Base-by-base conservation (phyloP, 2,329 filamentous ascomycete species). In the Paracorniculantispora psalliotae region DNA sequence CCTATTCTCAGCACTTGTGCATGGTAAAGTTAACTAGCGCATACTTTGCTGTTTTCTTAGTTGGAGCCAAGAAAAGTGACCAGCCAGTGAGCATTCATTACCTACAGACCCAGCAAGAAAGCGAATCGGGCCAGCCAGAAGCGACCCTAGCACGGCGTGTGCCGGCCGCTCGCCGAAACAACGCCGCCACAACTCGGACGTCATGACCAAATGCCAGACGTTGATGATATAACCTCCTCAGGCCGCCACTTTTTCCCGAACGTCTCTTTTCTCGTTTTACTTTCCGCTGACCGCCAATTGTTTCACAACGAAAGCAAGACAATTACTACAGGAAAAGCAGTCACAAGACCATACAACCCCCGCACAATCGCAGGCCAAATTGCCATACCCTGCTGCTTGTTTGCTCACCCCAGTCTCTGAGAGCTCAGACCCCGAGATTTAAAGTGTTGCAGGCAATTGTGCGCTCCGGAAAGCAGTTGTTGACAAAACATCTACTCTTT, bases 101-200 rank as follows among this genome's bases (percentile, higher is more conserved):
- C 12, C 23, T 12, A 4, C 12, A 2, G 44, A n/a, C 30, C 30
- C 30, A 33, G 30, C 12, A 33, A 33, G 30, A 33, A 6, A 5
- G 3, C 26, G 13, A 28, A 44, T 23, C 19, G 41, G 12, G 9
- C 53, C 53, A 57, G 43, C 44, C 44, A 57, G 43, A 57, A 57
- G 53, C 33, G 21, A 28, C 46, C 21, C 53, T 44, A 30, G 53
- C 19, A 26, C 44, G 53, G 53, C 53, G 53, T 57, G 53, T 57
- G 30, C 53, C 44, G 53, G 53, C 44, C 30, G 53, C 33, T 57
- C 53, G 53, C 53, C 53, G 53, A 57, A 57, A 57, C 25, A 15
- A 19, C n/a, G n/a, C n/a, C n/a, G n/a, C n/a, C n/a, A n/a, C n/a
- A n/a, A n/a, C n/a, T n/a, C n/a, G n/a, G n/a, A 55, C 52, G 28